These are phyloP conservation scores for Starmerella tilneyi DNA, from an alignment of 805 yeast genomes.

Conservation along the genomic window DNA sequence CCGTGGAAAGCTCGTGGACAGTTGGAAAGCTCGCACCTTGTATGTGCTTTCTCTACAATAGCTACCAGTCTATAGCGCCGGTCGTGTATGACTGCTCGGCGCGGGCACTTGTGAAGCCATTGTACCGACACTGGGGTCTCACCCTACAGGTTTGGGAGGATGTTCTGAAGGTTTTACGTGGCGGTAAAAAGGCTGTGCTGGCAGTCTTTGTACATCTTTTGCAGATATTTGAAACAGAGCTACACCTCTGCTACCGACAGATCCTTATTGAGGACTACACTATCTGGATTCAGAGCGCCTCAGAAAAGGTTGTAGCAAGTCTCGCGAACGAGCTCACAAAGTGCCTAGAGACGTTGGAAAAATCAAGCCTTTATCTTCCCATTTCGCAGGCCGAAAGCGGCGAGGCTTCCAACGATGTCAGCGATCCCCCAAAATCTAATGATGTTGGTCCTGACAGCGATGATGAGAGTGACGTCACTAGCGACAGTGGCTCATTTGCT, in stretches of 20 bases:
- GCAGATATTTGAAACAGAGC: slow-evolving; percentile 51
- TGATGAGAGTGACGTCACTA: slow-evolving; percentile 9
- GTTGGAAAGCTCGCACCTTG: slow-evolving; percentile 81
- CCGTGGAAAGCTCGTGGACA: slow-evolving; percentile 88
- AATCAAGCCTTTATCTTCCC: slow-evolving; percentile 9
- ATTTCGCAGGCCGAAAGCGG: not conserved
- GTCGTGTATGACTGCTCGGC: slow-evolving; percentile 53
- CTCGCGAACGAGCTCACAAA: slow-evolving; percentile 21
- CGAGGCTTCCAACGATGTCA: not conserved
- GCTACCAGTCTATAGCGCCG: slow-evolving; percentile 39
- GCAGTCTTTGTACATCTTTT: slow-evolving; percentile 49
- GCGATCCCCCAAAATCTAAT: not conserved
- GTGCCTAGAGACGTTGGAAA: slow-evolving; percentile 10
- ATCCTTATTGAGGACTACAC: slow-evolving; percentile 25
- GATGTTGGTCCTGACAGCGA: slow-evolving; percentile 16
- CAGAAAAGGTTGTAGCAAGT: slow-evolving; percentile 19
- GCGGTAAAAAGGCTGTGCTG: slow-evolving; percentile 60
- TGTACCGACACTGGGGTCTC: slow-evolving; percentile 61
- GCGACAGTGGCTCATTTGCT: too few relatives aligned
- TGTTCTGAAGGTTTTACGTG: slow-evolving; percentile 50
- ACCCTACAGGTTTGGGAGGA: slow-evolving; percentile 62
- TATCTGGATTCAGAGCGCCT: slow-evolving; percentile 26
- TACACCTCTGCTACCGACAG: slow-evolving; percentile 23
- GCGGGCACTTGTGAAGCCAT: slow-evolving; percentile 69
- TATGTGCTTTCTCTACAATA: slow-evolving; percentile 54